Evolutionary conservation across 2,329 filamentous ascomycete species (phyloP), one percentile per base, ranked within the genome.

Genomic region (Xylariaceae sp.): DNA sequence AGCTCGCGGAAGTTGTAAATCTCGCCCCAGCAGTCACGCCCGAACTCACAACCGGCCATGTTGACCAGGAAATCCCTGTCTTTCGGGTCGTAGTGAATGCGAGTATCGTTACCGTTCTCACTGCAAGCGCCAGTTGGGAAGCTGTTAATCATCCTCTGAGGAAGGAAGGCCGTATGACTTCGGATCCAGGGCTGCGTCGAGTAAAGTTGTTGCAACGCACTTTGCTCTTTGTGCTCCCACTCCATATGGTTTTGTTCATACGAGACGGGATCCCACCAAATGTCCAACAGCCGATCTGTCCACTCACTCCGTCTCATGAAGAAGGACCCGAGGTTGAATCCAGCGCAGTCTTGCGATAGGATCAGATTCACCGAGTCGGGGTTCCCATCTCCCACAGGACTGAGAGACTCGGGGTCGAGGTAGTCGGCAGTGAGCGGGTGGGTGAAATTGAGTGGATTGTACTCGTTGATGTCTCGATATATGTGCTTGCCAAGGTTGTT

Each of bases 211-310:
- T 97, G 92, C 48, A 99, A 78, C 1, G 92, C 91, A 71, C 97
- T 92, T 76, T 99, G 94, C 74, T 99, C 94, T 73, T 97, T 97
- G 79, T 99, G 94, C 71, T 94, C 92, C 94, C 94, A 99, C 63
- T 94, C 85, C 92, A 97, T 97, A 74, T 99, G 94, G 73, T 92
- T 95, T 76, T 99, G 94, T 76, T 99, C 94, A 74, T 99, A 99
- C 59, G 88, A 86, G 35, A 97, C 92, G 0, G 94, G 94, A 70
- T 99, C 94, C 94, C 94, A 99, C 94, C 94, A 99, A 55, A 96
- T 83, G 71, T 99, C 94, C 42, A 99, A 83, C 15, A 99, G 78
- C 3, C 91, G 88, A 69, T 97, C 93, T 0, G 92, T 90, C 90
- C 92, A 99, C 30, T 86, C 80, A 69, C 90, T 90, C 62, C 94